Conservation (phyloP, 2,329 filamentous ascomycete genomes). For the Rachicladosporium sp. region DNA sequence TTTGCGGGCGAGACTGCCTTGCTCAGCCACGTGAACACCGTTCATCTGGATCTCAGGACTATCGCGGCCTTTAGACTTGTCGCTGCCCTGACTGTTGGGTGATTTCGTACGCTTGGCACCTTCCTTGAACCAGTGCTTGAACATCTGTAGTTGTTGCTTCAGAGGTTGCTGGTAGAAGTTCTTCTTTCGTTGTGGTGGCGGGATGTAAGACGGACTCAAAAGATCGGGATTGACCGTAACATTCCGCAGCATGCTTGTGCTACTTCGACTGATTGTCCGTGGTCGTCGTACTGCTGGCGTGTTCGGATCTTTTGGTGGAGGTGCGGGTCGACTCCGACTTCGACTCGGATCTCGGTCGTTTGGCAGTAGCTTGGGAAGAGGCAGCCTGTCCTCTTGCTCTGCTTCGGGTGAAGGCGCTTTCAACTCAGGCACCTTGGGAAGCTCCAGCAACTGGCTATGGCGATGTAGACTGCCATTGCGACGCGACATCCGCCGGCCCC, state of each 20-base stretch:
- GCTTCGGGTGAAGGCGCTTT: conserved; percentile 25
- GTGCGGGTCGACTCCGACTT: conserved; percentile 62
- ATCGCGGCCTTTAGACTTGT: conserved; percentile 7
- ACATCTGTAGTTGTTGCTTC: conserved; percentile 52
- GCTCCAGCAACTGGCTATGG: conserved; percentile 50
- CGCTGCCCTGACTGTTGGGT: conserved; percentile 25
- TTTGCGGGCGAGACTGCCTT: conserved; percentile 7
- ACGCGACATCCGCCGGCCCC: conserved; percentile 67
- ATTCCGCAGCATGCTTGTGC: conserved; percentile 76
- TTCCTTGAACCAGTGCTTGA: conserved; percentile 64
- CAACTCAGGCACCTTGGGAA: conserved; percentile 66
- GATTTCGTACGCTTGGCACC: conserved; percentile 49
- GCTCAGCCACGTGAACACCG: conserved; percentile 5
- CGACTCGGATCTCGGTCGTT: conserved; percentile 43
- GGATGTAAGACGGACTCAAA: conserved; percentile 38
- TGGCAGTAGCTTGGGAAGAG: background rate
- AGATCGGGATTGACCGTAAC: conserved; percentile 59
- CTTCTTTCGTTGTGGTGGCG: conserved; percentile 30
- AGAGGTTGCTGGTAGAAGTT: conserved; percentile 51
- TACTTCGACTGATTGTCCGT: conserved; percentile 24
- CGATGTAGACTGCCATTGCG: conserved; percentile 14
- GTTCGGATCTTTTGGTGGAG: conserved; percentile 68
- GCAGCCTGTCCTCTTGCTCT: background rate
- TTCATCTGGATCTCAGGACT: conserved; percentile 8
- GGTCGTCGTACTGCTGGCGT: conserved; percentile 46